Evolutionary conservation across 306 rosid genomes (phyloP).

Genomic region (Prunus armeniaca): DNA sequence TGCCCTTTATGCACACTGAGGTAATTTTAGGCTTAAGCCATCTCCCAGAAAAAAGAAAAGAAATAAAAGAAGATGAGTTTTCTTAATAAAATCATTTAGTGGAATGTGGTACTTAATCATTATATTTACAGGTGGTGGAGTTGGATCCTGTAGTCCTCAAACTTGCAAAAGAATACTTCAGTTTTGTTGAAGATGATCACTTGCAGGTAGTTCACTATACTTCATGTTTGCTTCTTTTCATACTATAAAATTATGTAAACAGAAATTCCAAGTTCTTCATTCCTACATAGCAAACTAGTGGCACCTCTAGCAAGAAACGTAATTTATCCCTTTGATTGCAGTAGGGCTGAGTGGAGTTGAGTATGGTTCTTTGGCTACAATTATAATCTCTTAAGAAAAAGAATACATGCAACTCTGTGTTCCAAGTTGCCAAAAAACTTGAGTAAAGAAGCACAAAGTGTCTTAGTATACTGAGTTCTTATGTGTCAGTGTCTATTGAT

Average conservation of each 20-base stretch:
- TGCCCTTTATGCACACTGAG: slow-evolving; percentile 73
- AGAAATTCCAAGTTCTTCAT: background rate
- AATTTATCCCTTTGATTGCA: background rate
- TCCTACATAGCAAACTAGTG: background rate
- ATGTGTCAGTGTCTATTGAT: background rate
- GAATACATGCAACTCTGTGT: background rate
- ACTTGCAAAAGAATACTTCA: slow-evolving; percentile 73
- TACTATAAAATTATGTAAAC: background rate
- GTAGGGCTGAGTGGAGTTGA: background rate
- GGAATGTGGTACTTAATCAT: background rate
- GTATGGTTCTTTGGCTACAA: background rate
- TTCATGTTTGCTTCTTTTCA: background rate
- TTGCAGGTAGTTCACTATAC: slow-evolving; percentile 53
- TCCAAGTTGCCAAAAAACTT: background rate
- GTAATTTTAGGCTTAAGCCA: slow-evolving; percentile 31
- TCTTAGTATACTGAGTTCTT: background rate
- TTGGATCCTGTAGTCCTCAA: slow-evolving; percentile 63
- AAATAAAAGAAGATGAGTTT: background rate
- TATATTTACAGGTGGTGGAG: slow-evolving; percentile 73
- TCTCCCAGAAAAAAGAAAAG: background rate
- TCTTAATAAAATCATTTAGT: background rate
- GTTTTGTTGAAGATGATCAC: slow-evolving; percentile 63
- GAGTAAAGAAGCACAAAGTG: background rate
- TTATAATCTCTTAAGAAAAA: background rate
- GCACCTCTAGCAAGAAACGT: background rate